phyloP scores from a whole-genome alignment of 2,329 filamentous ascomycete genomes.

The Chlorencoelia australis region DNA sequence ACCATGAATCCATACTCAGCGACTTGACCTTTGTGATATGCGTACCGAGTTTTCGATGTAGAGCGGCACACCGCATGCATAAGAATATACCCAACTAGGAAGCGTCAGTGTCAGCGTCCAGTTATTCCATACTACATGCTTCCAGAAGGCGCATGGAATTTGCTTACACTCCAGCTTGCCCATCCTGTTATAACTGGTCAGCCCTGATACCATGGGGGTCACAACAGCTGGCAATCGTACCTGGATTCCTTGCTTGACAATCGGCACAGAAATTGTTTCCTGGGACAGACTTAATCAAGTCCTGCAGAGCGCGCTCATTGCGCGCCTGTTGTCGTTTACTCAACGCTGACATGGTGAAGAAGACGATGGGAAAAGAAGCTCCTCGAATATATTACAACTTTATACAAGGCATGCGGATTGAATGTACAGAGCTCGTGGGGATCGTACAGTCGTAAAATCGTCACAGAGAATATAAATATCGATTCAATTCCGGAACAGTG shows the following conservation, averaged over 20 bases:
- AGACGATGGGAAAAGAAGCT: constrained; percentile 6
- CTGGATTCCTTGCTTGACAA: constrained; percentile 83
- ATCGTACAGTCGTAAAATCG: constrained; percentile 16
- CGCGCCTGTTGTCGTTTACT: constrained; percentile 97
- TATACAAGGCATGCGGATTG: constrained; percentile 18
- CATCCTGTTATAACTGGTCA: constrained; percentile 26
- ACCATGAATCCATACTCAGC: constrained; percentile 96
- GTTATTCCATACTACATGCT: neutral
- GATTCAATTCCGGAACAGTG: no score
- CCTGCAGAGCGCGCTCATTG: constrained; percentile 86
- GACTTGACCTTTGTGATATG: constrained; percentile 99
- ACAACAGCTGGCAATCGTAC: no score
- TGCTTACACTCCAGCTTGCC: constrained; percentile 29
- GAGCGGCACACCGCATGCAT: constrained; percentile 91
- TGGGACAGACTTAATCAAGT: constrained; percentile 71
- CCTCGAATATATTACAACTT: constrained; percentile 9
- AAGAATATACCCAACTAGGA: constrained; percentile 82
- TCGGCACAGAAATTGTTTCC: constrained; percentile 94
- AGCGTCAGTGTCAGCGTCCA: constrained; percentile 13
- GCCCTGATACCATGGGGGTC: neutral
- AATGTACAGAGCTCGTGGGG: constrained; percentile 13
- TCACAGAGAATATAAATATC: constrained; percentile 8
- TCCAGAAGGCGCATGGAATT: neutral
- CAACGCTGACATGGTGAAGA: constrained; percentile 54
- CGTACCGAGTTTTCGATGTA: constrained; percentile 93